Base-by-base conservation (phyloP, 306 rosid species). In the Citrullus amarus region DNA sequence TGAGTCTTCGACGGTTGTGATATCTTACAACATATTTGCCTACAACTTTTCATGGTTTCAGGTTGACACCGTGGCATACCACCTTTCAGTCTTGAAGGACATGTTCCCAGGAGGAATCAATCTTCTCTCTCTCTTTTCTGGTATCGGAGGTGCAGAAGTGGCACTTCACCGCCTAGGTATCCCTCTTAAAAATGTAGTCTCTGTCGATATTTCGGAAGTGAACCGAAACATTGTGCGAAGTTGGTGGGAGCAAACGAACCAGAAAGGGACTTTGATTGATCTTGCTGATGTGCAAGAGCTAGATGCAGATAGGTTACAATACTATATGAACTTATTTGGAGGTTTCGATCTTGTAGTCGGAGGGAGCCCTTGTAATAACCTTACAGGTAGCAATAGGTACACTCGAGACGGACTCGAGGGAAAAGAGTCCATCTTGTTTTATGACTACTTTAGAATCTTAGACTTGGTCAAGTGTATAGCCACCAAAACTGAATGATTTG, bases 211-310 rank as follows among this genome's bases (percentile, higher is more conserved):
- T 28, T 91, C 97, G 2, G 91, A 85, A 30, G 97, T 88, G 63
- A 96, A 91, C 62, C 85, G 98, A 58, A 90, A 87, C 48, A 90
- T 91, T 1, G 91, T 96, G 1, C 85, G 96, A 80, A 82, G 97
- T 61, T 96, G 99, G 99, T 96, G 99, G 99, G 99, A 96, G 79
- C 99, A 96, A 80, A 96, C 99, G 0, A 96, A 86, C 80, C 99
- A 96, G 84, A 91, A 74, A 57, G 99, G 99, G 17, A 85, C 82
- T 66, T 75, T 96, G 71, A 30, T 80, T 56, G 93, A 96, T 80
- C 66, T 92, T 15, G 91, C 75, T 0, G 99, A 93, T 41, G 94
- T 96, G 39, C 90, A 81, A 59, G 82, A 68, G 81, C 82, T 96
- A 53, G 65, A 91, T 56, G 86, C 79, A 0, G 88, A 88, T 3